phyloP scores from a whole-genome alignment of 208 protist species.

The Novymonas esmeraldas region DNA sequence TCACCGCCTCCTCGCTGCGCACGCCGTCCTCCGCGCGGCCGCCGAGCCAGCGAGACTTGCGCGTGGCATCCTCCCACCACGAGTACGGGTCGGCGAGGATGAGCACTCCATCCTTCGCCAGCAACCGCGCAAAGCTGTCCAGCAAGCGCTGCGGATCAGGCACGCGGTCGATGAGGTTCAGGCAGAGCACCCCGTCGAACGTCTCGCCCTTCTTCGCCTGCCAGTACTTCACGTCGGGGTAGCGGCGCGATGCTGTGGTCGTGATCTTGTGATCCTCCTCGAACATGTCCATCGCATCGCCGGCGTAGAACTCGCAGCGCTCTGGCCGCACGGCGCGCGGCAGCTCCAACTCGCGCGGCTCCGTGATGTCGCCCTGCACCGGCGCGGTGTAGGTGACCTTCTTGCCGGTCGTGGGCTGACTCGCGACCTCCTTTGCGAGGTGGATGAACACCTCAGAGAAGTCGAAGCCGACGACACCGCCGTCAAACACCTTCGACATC shows the following conservation, averaged over 20 bases:
- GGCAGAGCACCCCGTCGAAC: constrained; percentile 80
- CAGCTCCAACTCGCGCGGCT: constrained; percentile 36
- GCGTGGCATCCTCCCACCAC: constrained; percentile 78
- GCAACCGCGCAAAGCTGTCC: constrained; percentile 39
- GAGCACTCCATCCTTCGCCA: constrained; percentile 67
- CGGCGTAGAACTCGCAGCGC: constrained; percentile 56
- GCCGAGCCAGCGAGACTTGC: constrained; percentile 72
- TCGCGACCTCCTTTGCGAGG: constrained; percentile 53
- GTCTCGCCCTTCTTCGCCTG: constrained; percentile 50
- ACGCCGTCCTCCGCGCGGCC: constrained; percentile 44
- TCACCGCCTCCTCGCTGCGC: constrained; percentile 66
- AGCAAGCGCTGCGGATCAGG: constrained; percentile 71
- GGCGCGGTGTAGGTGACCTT: constrained; percentile 56
- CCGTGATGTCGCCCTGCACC: constrained; percentile 63
- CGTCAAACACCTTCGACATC: constrained; percentile 82
- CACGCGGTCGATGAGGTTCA: constrained; percentile 86
- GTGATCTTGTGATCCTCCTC: constrained; percentile 31
- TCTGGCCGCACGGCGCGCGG: constrained; percentile 37
- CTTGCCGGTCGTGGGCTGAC: constrained; percentile 11
- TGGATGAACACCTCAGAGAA: constrained; percentile 77
- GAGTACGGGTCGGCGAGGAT: constrained; percentile 88
- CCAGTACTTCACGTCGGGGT: constrained; percentile 54
- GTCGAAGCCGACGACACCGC: constrained; percentile 76
- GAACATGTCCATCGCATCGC: constrained; percentile 70
- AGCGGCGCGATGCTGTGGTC: constrained; percentile 26